A percentile compares a stretch with the other conserved stretches of the same genome.
Evolutionary conservation across 2,329 filamentous ascomycete species (phyloP).

Genomic region (Colletotrichum lindemuthianum): DNA sequence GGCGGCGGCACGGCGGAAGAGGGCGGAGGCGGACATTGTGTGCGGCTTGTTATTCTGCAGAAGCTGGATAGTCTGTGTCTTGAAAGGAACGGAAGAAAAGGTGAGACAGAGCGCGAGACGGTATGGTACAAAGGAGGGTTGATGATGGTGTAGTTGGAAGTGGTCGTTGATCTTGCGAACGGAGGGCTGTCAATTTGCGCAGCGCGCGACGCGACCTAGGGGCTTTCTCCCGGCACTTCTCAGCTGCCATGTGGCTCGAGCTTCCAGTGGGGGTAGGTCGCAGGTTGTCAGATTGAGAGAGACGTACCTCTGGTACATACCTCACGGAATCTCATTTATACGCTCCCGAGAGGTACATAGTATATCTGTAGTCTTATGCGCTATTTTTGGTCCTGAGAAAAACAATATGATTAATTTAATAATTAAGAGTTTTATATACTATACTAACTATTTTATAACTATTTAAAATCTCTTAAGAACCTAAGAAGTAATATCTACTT

Average conservation of each 20-base stretch:
- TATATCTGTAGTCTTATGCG: too few relatives aligned
- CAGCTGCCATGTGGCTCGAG: not conserved
- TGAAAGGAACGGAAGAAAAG: slow-evolving; percentile 8
- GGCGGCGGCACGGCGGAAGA: slow-evolving; percentile 62
- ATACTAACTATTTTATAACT: too few relatives aligned
- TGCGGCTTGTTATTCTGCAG: not conserved
- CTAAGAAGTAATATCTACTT: too few relatives aligned
- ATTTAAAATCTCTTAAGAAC: too few relatives aligned
- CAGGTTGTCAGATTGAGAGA: too few relatives aligned
- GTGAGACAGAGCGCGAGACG: not conserved
- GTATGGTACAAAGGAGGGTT: not conserved
- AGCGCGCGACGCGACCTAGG: not conserved
- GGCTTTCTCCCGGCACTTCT: not conserved
- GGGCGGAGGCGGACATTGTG: slow-evolving; percentile 57
- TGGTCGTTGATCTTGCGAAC: not conserved
- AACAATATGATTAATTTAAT: too few relatives aligned
- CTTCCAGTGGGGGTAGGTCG: too few relatives aligned
- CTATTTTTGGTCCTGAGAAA: too few relatives aligned
- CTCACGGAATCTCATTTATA: too few relatives aligned
- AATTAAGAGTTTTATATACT: too few relatives aligned
- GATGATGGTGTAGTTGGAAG: not conserved
- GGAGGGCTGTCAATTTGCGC: not conserved
- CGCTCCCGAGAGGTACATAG: too few relatives aligned
- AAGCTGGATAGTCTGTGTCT: slow-evolving; percentile 11
- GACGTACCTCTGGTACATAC: too few relatives aligned